Base-by-base conservation (phyloP, 371 early-diverging fungal genomes). In the Funneliformis caledonium region DNA sequence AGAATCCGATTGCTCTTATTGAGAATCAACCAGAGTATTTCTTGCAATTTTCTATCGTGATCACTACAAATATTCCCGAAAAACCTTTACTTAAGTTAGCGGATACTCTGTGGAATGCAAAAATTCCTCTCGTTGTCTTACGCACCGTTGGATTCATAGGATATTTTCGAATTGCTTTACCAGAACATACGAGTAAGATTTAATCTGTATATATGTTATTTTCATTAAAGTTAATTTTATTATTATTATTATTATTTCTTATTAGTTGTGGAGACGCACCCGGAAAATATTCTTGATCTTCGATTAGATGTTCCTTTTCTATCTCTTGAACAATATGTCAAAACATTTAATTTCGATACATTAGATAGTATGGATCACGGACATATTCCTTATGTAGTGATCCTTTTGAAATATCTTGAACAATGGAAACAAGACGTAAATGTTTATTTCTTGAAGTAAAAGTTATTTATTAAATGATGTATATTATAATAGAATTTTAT, bases 251-350 rank as follows among this genome's bases (percentile, higher is more conserved):
- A 22, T 3, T 56, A 12, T 45, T 31, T 50, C 45, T 12, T 43
- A 8, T 31, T 85, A 94, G 96, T 97, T 52, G 91, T 97, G 45
- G 98, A 98, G 83, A 90, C 95, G 4, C 97, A 98, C 83, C 94
- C 94, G 4, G 96, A 94, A 37, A 90, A 87, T 67, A 85, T 85
- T 33, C 81, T 89, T 16, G 98, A 98, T 84, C 87, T 97, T 45
- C 93, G 99, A 6, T 84, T 98, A 37, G 91, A 91, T 81, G 82
- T 86, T 33, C 97, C 99, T 4, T 97, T 96, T 83, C 88, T 88
- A 1, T 93, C 90, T 59, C 86, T 98, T 37, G 56, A 61, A 4
- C 85, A 85, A 0, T 93, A 91, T 83, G 91, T 88, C 2, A 83
- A 89, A 12, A 83, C 85, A 1, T 90, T 94, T 83, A 88, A 97